Evolutionary conservation across 305 asterid species (phyloP), one percentile per base, ranked within the genome.

Genomic region (Solanum chacoense): DNA sequence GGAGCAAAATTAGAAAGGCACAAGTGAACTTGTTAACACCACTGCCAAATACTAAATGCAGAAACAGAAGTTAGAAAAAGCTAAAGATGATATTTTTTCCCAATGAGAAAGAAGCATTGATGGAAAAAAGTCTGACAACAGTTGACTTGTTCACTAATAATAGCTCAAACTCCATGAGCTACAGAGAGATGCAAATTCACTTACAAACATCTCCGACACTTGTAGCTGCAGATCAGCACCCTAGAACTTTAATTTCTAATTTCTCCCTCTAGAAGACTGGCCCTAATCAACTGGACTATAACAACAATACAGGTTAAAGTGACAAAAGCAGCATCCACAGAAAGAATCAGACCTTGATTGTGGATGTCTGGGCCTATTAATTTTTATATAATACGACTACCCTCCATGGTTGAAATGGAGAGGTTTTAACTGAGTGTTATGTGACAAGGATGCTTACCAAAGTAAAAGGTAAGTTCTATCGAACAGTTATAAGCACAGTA

Each of bases 241-340:
- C 11, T 2, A 83, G 73, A 83, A 83, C 45, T 31, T 29, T 31
- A 83, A 28, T 31, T 83, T 50, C 74, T 29, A 28, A 20, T 40
- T 32, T 32, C 34, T 29, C 8, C 87, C 31, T 83, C 87, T 11
- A 29, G 31, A 31, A 29, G 42, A 32, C 73, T 31, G 73, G 31
- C 37, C 69, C 40, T 83, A 83, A 55, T 50, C 86, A 28, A 81
- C 86, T 28, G 86, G 71, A 83, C 31, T 11, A 83, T 83, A 83
- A 50, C 29, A 83, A 29, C 73, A 83, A 50, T 28, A 79, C 55
- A 18, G 69, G 69, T 31, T 50, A 42, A 80, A 80, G 71, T 42
- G 18, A 83, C 87, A 83, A 83, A 83, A 31, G 73, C 87, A 83
- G 73, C 87, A 83, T 83, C 73, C 73, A 83, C 73, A 83, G 42